Evolutionary conservation across 306 rosid species (phyloP), one percentile per base, ranked within the genome.

Genomic region (Potentilla sterilis): DNA sequence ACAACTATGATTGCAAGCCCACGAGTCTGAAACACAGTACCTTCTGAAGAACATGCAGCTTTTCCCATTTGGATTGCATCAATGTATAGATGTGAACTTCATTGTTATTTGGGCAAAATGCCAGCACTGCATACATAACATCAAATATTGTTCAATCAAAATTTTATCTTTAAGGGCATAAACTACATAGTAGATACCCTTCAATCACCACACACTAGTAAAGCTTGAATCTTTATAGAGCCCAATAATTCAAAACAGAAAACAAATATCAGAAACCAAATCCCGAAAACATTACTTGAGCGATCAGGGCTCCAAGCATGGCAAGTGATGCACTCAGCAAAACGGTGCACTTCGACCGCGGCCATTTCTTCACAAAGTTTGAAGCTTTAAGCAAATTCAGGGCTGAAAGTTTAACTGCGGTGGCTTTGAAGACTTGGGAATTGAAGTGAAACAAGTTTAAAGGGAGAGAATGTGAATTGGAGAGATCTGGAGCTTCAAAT

Each of bases 291-390:
- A 80, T 86, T 89, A 92, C 98, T 96, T 11, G 99, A 90, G 61
- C 82, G 83, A 42, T 92, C 98, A 21, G 98, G 90, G 79, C 99
- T 89, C 99, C 98, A 96, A 61, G 90, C 92, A 71, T 96, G 99
- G 85, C 90, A 90, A 69, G 96, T 92, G 87, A 96, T 88, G 88
- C 87, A 85, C 78, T 81, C 87, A 57, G 96, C 98, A 76, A 96
- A 79, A 80, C 81, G 88, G 81, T 96, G 92, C 81, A 88, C 93
- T 38, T 88, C 76, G 61, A 81, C 87, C 16, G 89, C 94, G 82
- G 96, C 84, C 99, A 96, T 92, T 88, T 73, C 49, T 62, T 16
- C 14, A 62, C 38, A 69, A 41, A 76, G 62, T 18, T 19, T 67
- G 13, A 61, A 59, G 57, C 69, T 73, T 59, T 16, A 5, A 1